These are phyloP conservation scores for Raddia guianensis DNA, from an alignment of 176 grass and related monocot species.

Conservation along the genomic window DNA sequence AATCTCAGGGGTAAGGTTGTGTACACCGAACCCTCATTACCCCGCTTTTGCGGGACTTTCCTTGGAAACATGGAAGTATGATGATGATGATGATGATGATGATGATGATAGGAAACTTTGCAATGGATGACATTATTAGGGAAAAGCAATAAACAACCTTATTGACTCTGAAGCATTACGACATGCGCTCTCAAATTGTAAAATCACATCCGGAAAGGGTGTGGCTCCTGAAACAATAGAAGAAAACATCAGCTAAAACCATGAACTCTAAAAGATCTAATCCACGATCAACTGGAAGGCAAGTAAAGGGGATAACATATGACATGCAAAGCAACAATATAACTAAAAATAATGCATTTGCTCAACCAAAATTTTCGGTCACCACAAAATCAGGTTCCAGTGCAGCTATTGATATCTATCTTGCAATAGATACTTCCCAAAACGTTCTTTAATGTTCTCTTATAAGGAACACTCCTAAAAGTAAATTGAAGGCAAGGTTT, in stretches of 20 bases:
- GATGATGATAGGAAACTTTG: neutral
- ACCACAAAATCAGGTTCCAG: neutral
- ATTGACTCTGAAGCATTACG: slow-evolving; percentile 72
- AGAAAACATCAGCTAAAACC: slow-evolving; percentile 22
- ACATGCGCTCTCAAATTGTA: slow-evolving; percentile 88
- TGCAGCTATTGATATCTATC: slow-evolving; percentile 20
- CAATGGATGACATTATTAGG: slow-evolving; percentile 12
- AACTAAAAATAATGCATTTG: neutral
- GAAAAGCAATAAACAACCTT: slow-evolving; percentile 56
- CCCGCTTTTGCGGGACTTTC: too few species aligned
- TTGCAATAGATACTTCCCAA: neutral
- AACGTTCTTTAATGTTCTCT: neutral
- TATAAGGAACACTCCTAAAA: neutral
- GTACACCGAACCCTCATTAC: too few species aligned
- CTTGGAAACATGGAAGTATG: too few species aligned
- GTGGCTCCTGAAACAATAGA: slow-evolving; percentile 60
- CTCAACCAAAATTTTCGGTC: slow-evolving; percentile 7
- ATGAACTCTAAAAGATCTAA: slow-evolving; percentile 8
- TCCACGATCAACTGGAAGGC: neutral
- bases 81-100: too few species aligned
- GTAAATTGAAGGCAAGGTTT: neutral
- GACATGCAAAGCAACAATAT: slow-evolving; percentile 27
- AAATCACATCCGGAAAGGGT: slow-evolving; percentile 79
- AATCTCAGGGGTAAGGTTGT: too few species aligned
- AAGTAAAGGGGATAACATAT: neutral